A percentile compares a stretch with the other conserved stretches of the same genome.
These are phyloP conservation scores for Sclerotinia glacialis DNA, from an alignment of 2,329 filamentous ascomycete species.

Conservation along the genomic window DNA sequence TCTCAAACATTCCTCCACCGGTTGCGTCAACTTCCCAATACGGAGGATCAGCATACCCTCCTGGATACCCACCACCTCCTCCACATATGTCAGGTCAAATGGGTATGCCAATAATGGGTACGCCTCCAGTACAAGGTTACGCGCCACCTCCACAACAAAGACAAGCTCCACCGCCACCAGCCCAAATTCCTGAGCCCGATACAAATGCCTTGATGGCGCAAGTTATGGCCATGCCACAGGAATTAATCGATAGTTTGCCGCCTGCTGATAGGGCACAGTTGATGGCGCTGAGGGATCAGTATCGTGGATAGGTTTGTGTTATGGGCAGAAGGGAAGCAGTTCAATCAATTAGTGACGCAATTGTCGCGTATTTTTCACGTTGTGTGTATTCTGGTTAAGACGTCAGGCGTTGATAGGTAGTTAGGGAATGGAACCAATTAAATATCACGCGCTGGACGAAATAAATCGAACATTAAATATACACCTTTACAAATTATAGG, in stretches of 20 bases:
- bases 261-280: constrained; percentile 76
- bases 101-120: constrained; percentile 39
- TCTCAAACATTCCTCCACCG: constrained; percentile 33
- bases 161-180: constrained; percentile 42
- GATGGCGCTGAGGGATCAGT: constrained; percentile 61
- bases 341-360: background rate
- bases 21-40: constrained; percentile 34
- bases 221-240: constrained; percentile 75
- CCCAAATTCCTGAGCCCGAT: constrained; percentile 50
- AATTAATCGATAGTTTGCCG: constrained; percentile 75
- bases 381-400: background rate
- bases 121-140: constrained; percentile 48
- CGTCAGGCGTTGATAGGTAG: constrained; percentile 7
- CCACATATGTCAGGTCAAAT: constrained; percentile 41
- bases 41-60: constrained; percentile 40
- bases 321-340: background rate
- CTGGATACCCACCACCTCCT: constrained; percentile 42
- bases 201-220: constrained; percentile 75
- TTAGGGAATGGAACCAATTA: constrained; percentile 5
- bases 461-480: background rate
- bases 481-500: too few species aligned
- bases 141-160: constrained; percentile 30
- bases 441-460: background rate
- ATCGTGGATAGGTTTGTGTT: constrained; percentile 1
- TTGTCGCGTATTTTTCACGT: background rate